Evolutionary conservation across 2,329 filamentous ascomycete species (phyloP).

Genomic region (Pestalotiopsis sp.): DNA sequence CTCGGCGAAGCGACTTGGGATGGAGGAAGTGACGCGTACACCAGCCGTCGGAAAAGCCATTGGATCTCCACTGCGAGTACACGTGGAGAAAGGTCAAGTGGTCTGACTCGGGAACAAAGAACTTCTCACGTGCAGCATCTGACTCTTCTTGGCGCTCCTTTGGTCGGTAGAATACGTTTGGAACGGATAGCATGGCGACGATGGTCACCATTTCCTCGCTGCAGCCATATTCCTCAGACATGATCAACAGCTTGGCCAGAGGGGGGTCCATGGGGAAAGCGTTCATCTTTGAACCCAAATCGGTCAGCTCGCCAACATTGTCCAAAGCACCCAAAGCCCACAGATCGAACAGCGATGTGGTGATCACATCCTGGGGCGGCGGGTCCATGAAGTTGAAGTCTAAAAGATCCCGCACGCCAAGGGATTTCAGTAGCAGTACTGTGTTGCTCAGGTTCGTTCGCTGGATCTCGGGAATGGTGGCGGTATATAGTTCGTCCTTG

Average conservation of each 20-base stretch:
- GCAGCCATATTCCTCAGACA: constrained; percentile 85
- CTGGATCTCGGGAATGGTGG: constrained; percentile 97
- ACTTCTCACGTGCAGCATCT: constrained; percentile 93
- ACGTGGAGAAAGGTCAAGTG: constrained; percentile 95
- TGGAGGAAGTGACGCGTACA: constrained; percentile 93
- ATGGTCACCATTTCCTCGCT: constrained; percentile 98
- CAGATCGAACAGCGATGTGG: constrained; percentile 93
- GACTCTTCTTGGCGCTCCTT: constrained; percentile 97
- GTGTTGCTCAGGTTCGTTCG: constrained; percentile 95
- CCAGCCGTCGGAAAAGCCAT: constrained; percentile 89
- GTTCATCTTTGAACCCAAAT: constrained; percentile 89
- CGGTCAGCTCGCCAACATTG: constrained; percentile 89
- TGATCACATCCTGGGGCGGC: constrained; percentile 95
- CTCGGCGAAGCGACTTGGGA: constrained; percentile 87
- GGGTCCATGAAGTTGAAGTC: constrained; percentile 99
- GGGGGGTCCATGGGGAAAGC: constrained; percentile 98
- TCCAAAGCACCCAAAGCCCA: constrained; percentile 95
- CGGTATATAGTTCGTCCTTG: constrained; percentile 93
- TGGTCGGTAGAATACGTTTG: constrained; percentile 94
- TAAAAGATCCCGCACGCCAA: constrained; percentile 90
- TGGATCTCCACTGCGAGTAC: constrained; percentile 92
- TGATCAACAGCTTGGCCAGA: constrained; percentile 92
- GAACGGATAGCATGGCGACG: constrained; percentile 96
- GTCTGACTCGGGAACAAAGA: constrained; percentile 97
- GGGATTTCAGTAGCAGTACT: constrained; percentile 88